Base-by-base conservation (phyloP, 2,329 filamentous ascomycete genomes). In the Dactylonectria macrodidyma region DNA sequence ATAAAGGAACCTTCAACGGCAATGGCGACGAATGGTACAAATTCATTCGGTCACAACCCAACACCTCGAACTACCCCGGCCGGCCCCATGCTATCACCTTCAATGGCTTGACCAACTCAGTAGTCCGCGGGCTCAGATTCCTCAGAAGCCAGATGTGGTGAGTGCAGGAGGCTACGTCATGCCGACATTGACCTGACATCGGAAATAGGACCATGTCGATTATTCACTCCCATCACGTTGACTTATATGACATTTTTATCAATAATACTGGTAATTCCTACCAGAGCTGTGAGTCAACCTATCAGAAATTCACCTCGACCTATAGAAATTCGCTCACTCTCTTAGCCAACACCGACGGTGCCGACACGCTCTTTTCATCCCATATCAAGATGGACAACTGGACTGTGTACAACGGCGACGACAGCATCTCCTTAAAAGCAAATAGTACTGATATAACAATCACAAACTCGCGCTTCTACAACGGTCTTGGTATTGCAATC, bases 71-170 rank as follows among this genome's bases (percentile, higher is more conserved):
- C 26, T 58, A 58, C 56, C 56, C 56, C 3, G 46, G 46, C 16
- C 56, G 41, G 5, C 56, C 56, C 24, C 56, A 58, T 9, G 41
- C 56, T 5, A 5, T 58, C 6, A 48, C 26, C 14, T 58, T 36
- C 38, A 58, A 48, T 41, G 38, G 38, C 14, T 14, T 48, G 3
- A 47, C 44, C 10, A 58, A 58, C 38, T 41, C 38, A 5, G 38
- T 19, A 10, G 44, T 9, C 56, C 38, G 11, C 14, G 44, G n/a
- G n/a, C 46, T 34, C 56, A 58, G 14, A 58, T 41, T 41, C 11
- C 38, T 41, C 38, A 41, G 38, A 41, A 41, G 56, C 26, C 56
- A 58, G 11, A 58, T 58, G 56, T 58, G 56, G 56, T 58, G 38
- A 41, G 38, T 41, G 11, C 11, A 41, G 38, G 6, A 41, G 36